These are phyloP conservation scores for Aspergillus costaricaensis DNA, from an alignment of 2,329 filamentous ascomycete species.

Conservation along the genomic window DNA sequence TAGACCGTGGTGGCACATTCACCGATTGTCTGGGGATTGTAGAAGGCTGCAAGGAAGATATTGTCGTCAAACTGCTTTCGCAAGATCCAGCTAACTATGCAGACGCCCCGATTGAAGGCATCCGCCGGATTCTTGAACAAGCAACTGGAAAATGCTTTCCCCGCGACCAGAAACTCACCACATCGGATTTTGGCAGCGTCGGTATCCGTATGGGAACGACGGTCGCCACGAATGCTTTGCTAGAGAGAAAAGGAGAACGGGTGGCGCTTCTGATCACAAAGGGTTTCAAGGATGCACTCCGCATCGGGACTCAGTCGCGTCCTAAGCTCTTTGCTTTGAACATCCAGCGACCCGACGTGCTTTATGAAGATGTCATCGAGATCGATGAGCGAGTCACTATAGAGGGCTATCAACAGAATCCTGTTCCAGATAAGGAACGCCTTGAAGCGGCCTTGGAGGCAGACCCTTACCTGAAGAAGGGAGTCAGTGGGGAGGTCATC, in stretches of 20 bases:
- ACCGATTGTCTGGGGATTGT: slow-evolving; percentile 43
- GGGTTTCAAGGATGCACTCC: slow-evolving; percentile 82
- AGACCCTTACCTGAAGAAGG: not conserved
- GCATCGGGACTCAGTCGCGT: slow-evolving; percentile 86
- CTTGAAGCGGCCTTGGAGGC: slow-evolving; percentile 62
- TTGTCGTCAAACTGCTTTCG: slow-evolving; percentile 44
- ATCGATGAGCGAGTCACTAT: slow-evolving; percentile 80
- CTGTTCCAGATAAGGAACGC: slow-evolving; percentile 64
- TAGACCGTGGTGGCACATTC: slow-evolving; percentile 45
- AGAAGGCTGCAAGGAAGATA: slow-evolving; percentile 35
- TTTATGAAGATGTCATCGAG: slow-evolving; percentile 82
- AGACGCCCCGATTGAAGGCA: slow-evolving; percentile 70
- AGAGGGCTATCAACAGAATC: slow-evolving; percentile 55
- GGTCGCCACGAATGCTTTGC: slow-evolving; percentile 84
- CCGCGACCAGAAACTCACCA: slow-evolving; percentile 36
- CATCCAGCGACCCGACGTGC: slow-evolving; percentile 75
- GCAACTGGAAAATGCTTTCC: slow-evolving; percentile 39
- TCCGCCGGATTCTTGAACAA: slow-evolving; percentile 67
- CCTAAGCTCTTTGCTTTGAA: slow-evolving; percentile 88
- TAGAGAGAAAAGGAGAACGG: slow-evolving; percentile 86
- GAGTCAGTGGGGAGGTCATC: slow-evolving; percentile 55
- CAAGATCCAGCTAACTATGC: slow-evolving; percentile 44
- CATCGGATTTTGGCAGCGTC: slow-evolving; percentile 25
- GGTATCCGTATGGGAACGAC: slow-evolving; percentile 89
- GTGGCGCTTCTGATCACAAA: slow-evolving; percentile 85